These are phyloP conservation scores for Calcarisporium arbuscula DNA, from an alignment of 2,329 filamentous ascomycete species.

Conservation along the genomic window DNA sequence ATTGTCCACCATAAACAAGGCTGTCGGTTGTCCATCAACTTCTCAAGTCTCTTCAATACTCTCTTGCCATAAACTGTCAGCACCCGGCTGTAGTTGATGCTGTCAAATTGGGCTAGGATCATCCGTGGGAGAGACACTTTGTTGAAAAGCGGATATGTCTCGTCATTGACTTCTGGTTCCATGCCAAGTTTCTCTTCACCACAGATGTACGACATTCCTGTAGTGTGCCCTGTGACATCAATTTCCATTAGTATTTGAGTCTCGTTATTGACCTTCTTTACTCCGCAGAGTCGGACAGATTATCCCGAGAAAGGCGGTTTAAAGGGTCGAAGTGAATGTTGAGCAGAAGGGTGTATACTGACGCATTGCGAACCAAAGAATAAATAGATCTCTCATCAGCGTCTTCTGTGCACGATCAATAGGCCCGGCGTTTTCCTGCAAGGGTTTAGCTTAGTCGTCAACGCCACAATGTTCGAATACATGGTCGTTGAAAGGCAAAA, in stretches of 20 bases:
- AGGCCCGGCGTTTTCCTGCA: no score
- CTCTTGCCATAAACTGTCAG: conserved; percentile 25
- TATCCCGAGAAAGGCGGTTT: no score
- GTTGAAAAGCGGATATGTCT: conserved; percentile 29
- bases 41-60: conserved; percentile 29
- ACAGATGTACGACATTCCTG: conserved; percentile 36
- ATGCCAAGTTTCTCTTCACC: conserved; percentile 35
- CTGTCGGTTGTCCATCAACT: conserved; percentile 26
- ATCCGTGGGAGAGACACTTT: conserved; percentile 36
- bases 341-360: conserved; percentile 16
- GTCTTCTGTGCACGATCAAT: conserved; percentile 24
- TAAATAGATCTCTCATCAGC: conserved; percentile 35
- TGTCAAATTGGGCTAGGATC: conserved; percentile 40
- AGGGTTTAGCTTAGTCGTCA: no score
- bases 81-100: conserved; percentile 30
- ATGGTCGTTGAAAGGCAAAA: no score
- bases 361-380: conserved; percentile 42
- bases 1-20: conserved; percentile 24
- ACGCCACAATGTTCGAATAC: no score
- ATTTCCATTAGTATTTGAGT: no score
- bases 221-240: conserved; percentile 34
- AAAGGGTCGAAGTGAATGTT: no score
- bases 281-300: no score
- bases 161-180: conserved; percentile 24
- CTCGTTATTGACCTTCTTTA: no score